Base-by-base conservation (phyloP, 805 yeast species). In the Yarrowia sp. region DNA sequence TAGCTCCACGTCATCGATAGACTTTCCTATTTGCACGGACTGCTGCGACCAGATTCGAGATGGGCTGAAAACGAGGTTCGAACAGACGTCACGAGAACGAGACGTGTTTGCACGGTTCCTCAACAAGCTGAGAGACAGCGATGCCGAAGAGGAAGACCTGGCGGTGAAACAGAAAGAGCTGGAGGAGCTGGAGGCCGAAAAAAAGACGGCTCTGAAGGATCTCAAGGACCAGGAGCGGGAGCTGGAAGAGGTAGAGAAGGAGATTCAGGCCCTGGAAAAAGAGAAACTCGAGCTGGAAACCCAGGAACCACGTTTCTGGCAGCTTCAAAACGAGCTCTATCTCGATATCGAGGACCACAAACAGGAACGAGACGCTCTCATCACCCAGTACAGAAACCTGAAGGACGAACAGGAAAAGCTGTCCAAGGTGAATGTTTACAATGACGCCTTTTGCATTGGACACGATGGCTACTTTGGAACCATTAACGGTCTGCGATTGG, bases 11-110 rank as follows among this genome's bases (percentile, higher is more conserved):
- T 86, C 87, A 61, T 91, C 87, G 66, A 81, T 93, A 16, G 96
- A 90, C 68, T 86, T 85, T 71, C 99, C 99, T 0, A 84, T 95
- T 16, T 93, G 98, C 70, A 81, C 81, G 24, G 98, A 92, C 48
- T 95, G 99, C 74, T 88, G 95, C 7, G 84, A 81, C 46, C 73
- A 81, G 21, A 75, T 93, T 26, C 78, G 88, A 11, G 85, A 83
- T 10, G 86, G 86, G 65, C 80, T 91, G 73, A 87, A 86, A 70
- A 73, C 78, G 12, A 86, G 86, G 69, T 89, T 89, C 73, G 93
- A 89, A 66, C 89, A 85, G 64, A 82, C 87, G 5, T 83, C 88
- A 19, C 81, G 81, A 67, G 97, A 93, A 70, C 85, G 93, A 68
- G 96, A 92, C 59, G 82, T 84, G 1, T 95, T 92, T 72, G 77